phyloP scores from a whole-genome alignment of 1,139 yeast species.

The Lodderomyces margitis region DNA sequence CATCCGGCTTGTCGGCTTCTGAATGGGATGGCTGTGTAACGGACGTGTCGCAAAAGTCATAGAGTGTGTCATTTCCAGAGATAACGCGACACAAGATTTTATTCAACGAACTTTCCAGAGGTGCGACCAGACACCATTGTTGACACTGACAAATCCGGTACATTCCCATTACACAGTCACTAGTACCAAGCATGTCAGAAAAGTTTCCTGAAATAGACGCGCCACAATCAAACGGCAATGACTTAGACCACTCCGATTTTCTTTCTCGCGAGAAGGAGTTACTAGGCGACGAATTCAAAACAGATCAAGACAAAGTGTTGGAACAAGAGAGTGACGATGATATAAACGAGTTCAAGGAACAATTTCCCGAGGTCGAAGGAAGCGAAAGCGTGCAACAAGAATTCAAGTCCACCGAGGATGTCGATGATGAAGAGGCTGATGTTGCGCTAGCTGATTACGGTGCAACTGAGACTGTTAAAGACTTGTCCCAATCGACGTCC shows the following conservation, averaged over 20 bases:
- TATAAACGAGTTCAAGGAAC: conserved; percentile 62
- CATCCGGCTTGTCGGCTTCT: too few species aligned
- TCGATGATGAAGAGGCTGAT: conserved; percentile 19
- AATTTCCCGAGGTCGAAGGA: conserved; percentile 61
- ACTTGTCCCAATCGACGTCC: conserved; percentile 52
- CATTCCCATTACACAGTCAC: background rate
- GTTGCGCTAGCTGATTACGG: conserved; percentile 11
- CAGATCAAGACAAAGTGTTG: conserved; percentile 62
- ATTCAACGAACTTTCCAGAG: background rate
- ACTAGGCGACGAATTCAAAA: conserved; percentile 77
- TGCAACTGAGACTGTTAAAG: conserved; percentile 13
- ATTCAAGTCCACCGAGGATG: conserved; percentile 14
- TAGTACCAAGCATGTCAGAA: conserved; percentile 65
- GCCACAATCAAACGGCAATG: conserved; percentile 37
- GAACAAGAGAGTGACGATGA: conserved; percentile 55
- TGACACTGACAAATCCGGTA: conserved; percentile 14
- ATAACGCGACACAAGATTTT: too few species aligned
- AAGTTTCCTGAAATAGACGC: conserved; percentile 82
- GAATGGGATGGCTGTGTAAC: too few species aligned
- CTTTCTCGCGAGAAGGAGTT: conserved; percentile 81
- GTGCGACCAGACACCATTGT: background rate
- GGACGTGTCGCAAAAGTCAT: too few species aligned
- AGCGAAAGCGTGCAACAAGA: conserved; percentile 14
- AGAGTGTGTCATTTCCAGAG: too few species aligned
- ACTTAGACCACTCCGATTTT: conserved; percentile 54